Percentiles rank a stretch among this genome's conserved stretches.
phyloP scores from a whole-genome alignment of 768 basidiomycete species.

The Lentinula sp. region DNA sequence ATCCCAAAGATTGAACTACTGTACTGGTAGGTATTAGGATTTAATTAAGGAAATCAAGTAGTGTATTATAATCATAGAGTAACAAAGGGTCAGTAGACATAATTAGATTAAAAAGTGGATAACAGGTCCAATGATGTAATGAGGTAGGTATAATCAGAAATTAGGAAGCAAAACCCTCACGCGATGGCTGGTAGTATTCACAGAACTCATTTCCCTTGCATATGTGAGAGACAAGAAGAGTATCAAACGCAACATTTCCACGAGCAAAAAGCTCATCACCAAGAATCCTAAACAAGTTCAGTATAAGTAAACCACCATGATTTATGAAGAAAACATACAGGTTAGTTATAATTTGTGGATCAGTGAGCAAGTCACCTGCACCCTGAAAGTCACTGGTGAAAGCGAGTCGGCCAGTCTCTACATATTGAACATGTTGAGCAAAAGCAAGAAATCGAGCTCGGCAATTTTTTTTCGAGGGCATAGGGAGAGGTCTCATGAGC shows the following conservation, averaged over 20 bases:
- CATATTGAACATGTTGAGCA: neutral
- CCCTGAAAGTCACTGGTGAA: conserved; percentile 1
- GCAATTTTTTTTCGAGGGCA: conserved; percentile 13
- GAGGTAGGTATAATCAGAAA: no score
- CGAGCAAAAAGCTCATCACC: neutral
- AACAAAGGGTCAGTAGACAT: no score
- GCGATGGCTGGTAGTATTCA: neutral
- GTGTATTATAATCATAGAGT: no score
- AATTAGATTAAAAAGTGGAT: no score
- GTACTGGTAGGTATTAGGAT: no score
- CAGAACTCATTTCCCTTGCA: neutral
- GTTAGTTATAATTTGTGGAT: neutral
- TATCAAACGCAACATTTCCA: neutral
- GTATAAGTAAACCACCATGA: no score
- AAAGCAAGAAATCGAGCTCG: conserved; percentile 10
- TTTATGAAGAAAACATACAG: no score
- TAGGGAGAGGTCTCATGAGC: neutral
- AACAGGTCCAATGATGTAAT: no score
- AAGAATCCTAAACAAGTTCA: neutral
- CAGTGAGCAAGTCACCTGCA: neutral
- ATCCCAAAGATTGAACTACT: no score
- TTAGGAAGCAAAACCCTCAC: neutral
- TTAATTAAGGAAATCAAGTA: no score
- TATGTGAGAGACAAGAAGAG: neutral
- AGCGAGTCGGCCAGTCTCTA: neutral